phyloP scores from a whole-genome alignment of 2,329 filamentous ascomycete genomes.

The Aspergillus costaricaensis region DNA sequence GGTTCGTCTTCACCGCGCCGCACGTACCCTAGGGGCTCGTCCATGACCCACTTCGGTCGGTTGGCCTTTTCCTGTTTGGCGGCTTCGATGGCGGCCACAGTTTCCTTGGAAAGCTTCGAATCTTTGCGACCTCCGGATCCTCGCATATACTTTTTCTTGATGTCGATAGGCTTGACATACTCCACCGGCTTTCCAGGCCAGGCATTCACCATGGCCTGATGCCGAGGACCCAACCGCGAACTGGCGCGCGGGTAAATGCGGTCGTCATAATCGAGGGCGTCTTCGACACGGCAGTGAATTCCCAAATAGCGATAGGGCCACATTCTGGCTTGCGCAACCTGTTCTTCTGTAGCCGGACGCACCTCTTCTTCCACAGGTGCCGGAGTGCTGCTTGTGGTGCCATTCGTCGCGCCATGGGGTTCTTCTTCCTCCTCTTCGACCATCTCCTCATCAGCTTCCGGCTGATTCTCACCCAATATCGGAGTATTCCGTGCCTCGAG shows the following conservation, averaged over 20 bases:
- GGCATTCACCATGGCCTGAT: conserved; percentile 80
- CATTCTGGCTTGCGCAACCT: conserved; percentile 87
- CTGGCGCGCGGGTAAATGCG: conserved; percentile 95
- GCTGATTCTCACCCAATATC: conserved; percentile 58
- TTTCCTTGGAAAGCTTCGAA: conserved; percentile 75
- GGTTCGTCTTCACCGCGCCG: conserved; percentile 77
- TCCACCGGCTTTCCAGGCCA: conserved; percentile 90
- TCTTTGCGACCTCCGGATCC: conserved; percentile 69
- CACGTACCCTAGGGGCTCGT: conserved; percentile 84
- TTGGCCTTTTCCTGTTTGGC: conserved; percentile 78
- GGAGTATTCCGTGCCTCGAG: conserved; percentile 88
- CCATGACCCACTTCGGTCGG: conserved; percentile 89
- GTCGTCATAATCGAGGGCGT: conserved; percentile 95
- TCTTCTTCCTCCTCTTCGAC: conserved; percentile 77
- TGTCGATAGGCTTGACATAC: conserved; percentile 83
- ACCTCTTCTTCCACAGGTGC: conserved; percentile 56
- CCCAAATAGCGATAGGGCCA: conserved; percentile 97
- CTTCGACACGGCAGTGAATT: conserved; percentile 91
- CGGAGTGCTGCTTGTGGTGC: conserved; percentile 66
- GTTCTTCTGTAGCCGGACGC: conserved; percentile 72
- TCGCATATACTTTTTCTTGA: conserved; percentile 74
- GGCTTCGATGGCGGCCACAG: conserved; percentile 74
- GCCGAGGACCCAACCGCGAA: conserved; percentile 84
- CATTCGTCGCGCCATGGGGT: conserved; percentile 52
- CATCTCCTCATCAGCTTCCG: conserved; percentile 64